Base-by-base conservation (phyloP, 2,329 filamentous ascomycete species). In the Fusarium praegraminearum region DNA sequence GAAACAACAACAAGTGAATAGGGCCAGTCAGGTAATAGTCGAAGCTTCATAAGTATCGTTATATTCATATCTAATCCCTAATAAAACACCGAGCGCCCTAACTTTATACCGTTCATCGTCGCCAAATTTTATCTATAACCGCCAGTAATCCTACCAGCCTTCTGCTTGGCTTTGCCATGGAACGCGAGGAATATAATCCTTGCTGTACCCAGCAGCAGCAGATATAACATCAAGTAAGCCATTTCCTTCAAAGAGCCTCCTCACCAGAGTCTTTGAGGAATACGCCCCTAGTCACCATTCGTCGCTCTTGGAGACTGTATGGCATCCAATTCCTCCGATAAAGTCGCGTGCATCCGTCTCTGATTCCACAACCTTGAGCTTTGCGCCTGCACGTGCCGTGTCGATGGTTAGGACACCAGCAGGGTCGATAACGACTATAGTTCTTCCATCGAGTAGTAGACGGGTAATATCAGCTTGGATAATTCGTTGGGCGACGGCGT, bases 391-490 rank as follows among this genome's bases (percentile, higher is more conserved):
- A 7, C 45, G 46, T 2, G 63, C 54, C 5, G 46, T 30, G n/a
- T 73, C 64, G 22, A 76, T 68, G 2, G 67, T 51, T 50, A 78
- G 54, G 13, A 78, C 73, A 0, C 59, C 58, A 1, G 64, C 57
- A 0, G 77, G 77, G n/a, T 79, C 77, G 16, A 79, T 72, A 0
- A 79, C 67, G 5, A 79, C 73, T 6, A 79, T 76, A 11, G 63
- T 74, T 50, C 71, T 71, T 15, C 67, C 71, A 9, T 74, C 74
- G 1, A 54, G 18, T 0, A 77, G 26, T 5, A 79, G 66, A 1
- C 77, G 62, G 2, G 55, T 50, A 4, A 79, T 73, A 12, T 75
- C 69, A 38, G 77, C 77, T 10, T 72, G 76, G 2, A 79, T 67
- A 12, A 79, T 74, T 3, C 72, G 59, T 20, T 72, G 73, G 0